Evolutionary conservation across 495 filamentous ascomycete species (phyloP), one percentile per base, ranked within the genome.

Genomic region (Penicillium alfredii): DNA sequence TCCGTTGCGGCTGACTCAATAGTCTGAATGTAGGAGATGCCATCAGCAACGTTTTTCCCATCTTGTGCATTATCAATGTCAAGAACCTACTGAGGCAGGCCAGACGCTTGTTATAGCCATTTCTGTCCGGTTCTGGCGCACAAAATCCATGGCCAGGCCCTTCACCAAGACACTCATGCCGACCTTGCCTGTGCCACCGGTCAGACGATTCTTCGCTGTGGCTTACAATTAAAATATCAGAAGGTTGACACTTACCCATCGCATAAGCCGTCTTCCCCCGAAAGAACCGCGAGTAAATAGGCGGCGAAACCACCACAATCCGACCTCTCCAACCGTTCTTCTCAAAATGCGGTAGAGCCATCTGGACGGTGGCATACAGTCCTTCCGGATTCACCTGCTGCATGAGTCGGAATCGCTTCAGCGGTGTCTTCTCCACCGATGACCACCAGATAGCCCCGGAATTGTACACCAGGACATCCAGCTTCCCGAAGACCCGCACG

Each of bases 391-490:
- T 94, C 41, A 93, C 77, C 14, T 71, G 67, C 57, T 92, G 85
- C 82, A 94, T 82, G 12, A 94, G 71, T 49, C 77, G 77, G 63
- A 87, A 94, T 6, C 86, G 73, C 57, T 84, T 85, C 48, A 81
- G 66, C 1, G 87, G 84, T 4, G 86, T 93, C 21, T 72, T 69
- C 30, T 77, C 72, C 2, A 93, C 76, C 21, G 81, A 75, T 0
- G 81, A 73, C 87, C 87, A 94, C 80, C 81, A 90, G 38, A 94
- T 89, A 0, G 87, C 86, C 15, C 87, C 86, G 0, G 81, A 79
- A 57, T 93, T 93, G 66, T 92, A 90, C 33, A 93, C 56, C 2
- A 92, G 57, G 0, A 81, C 78, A 52, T 92, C 84, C 5, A 94
- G 63, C 19, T 70, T 71, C 28, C 66, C 63, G 52, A 83, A 82